Evolutionary conservation across 192 early-diverging fungal genomes (phyloP).

Genomic region (Dimargaris xerosporica): DNA sequence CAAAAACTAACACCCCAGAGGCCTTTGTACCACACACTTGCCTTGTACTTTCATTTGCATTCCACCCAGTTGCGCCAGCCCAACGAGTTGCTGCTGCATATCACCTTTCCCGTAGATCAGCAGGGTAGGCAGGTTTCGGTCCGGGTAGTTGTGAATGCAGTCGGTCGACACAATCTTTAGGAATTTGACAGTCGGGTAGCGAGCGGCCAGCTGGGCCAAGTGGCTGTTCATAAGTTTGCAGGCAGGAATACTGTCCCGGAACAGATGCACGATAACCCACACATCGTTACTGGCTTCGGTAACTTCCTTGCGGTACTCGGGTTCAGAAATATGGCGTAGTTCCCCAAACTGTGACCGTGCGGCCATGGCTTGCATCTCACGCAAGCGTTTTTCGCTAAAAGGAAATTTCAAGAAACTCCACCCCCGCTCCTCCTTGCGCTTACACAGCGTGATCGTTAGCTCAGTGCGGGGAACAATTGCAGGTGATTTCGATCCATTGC

Average conservation of each 20-base stretch:
- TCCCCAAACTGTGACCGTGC: conserved; percentile 70
- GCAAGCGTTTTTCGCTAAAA: conserved; percentile 57
- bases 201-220: conserved; percentile 51
- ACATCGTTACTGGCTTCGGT: conserved; percentile 73
- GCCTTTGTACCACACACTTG: no score
- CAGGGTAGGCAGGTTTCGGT: conserved; percentile 74
- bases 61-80: conserved; percentile 64
- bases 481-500: no score
- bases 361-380: conserved; percentile 63
- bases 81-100: conserved; percentile 66
- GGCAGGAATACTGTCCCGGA: conserved; percentile 53
- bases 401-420: no score
- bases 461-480: no score
- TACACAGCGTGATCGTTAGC: no score
- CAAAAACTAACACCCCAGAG: no score
- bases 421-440: no score
- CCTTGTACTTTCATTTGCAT: conserved; percentile 56
- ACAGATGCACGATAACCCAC: conserved; percentile 38
- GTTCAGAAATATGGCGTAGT: conserved; percentile 76
- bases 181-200: conserved; percentile 84
- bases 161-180: conserved; percentile 82
- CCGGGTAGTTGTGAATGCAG: conserved; percentile 92
- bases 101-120: conserved; percentile 84
- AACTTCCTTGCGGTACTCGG: conserved; percentile 79
- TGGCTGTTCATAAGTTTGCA: conserved; percentile 72